Base-by-base conservation (phyloP, 768 basidiomycete genomes). In the Astraeus odoratus region DNA sequence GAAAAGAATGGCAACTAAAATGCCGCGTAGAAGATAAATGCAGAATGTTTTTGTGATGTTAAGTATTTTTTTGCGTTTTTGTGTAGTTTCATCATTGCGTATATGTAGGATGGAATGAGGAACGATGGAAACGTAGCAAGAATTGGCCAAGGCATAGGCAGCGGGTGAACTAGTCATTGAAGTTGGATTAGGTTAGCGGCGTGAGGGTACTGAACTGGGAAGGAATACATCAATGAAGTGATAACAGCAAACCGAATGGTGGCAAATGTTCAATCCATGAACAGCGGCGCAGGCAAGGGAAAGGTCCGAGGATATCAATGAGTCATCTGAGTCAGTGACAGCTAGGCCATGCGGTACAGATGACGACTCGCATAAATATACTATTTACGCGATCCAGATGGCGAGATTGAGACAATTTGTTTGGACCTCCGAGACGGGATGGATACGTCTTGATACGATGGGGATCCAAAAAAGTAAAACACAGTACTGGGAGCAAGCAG, bases 391-490 rank as follows among this genome's bases (percentile, higher is more conserved):
- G 51, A 52, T 41, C 54, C 57, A 56, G 56, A 58, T 52, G 56
- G 51, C 46, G 51, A 59, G 55, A 57, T 48, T 52, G 51, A 48
- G 55, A 57, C 59, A 45, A 57, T 54, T 54, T 51, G 57, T 59
- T 61, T 58, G 63, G 60, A 66, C 67, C 72, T 19, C 67, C 66
- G 57, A 64, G 76, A 79, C 77, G 69, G 77, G 74, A 78, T 76
- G 77, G 73, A 80, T 78, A 78, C 73, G 78, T 79, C 78, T 75
- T 63, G 59, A 66, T 63, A 58, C 48, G 55, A 57, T 41, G 51
- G 50, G 58, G 53, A 56, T 55, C 57, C 46, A 39, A 55, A 51
- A 22, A 51, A 44, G 50, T 51, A 48, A 51, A 44, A 54, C 27
- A 46, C 54, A 58, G 25, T 42, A 47, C 42, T 49, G 35, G 44